Conservation (phyloP, 805 yeast species). For the Spathaspora boniae region DNA sequence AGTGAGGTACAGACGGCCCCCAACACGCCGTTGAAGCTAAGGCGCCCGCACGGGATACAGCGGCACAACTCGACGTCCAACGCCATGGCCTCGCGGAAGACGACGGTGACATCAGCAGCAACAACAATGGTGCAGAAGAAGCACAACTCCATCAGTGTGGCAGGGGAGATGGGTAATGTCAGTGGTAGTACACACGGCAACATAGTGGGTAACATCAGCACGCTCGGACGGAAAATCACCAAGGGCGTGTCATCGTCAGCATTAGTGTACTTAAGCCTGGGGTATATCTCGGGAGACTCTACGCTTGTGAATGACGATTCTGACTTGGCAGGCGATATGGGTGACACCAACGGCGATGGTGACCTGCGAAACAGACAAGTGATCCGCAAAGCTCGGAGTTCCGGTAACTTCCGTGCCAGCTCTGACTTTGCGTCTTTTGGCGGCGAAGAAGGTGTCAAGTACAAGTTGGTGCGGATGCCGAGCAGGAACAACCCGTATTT, state of each 20-base stretch:
- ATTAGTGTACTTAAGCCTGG: constrained; percentile 6
- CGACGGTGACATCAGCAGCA: no score
- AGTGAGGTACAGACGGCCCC: constrained; percentile 9
- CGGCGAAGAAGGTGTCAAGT: constrained; percentile 11
- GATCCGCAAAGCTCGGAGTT: constrained; percentile 32
- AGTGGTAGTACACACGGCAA: no score
- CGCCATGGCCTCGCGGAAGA: background rate
- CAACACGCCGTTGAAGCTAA: constrained; percentile 11
- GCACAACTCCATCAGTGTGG: constrained; percentile 14
- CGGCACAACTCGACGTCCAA: constrained; percentile 22
- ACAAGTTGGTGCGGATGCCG: constrained; percentile 20
- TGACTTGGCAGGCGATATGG: constrained; percentile 2
- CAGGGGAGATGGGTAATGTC: constrained; percentile 3
- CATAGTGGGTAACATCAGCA: constrained; percentile 1
- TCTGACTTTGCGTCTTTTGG: constrained; percentile 11
- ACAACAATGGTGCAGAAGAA: constrained; percentile 9
- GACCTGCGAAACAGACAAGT: constrained; percentile 6
- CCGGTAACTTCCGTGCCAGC: constrained; percentile 26
- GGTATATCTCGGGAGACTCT: constrained; percentile 10
- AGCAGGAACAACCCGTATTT: constrained; percentile 25
- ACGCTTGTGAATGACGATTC: constrained; percentile 13
- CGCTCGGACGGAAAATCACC: constrained; percentile 18
- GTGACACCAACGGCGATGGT: background rate
- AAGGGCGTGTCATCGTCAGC: constrained; percentile 16
- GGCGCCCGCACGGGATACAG: constrained; percentile 19